Base-by-base conservation (phyloP, 169 alveolate species). In the Plasmodium malariae region DNA sequence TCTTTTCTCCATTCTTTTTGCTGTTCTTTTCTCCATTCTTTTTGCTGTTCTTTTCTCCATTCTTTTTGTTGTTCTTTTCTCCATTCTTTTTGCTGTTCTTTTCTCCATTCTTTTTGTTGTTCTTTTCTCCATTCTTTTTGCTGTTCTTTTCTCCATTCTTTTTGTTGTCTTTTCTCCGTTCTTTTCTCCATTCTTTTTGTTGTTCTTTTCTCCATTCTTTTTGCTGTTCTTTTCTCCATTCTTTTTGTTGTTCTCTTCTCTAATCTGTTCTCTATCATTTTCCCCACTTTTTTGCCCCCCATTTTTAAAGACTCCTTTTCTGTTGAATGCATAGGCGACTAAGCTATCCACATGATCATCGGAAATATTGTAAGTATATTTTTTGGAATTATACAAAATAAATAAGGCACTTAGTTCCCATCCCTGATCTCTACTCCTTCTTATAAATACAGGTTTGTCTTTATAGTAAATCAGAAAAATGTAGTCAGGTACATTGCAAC, bases 281-380 rank as follows among this genome's bases (percentile, higher is more conserved):
- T 65, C n/a, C n/a, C n/a, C n/a, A n/a, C n/a, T n/a, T 17, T 65
- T 49, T 17, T 28, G 34, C 14, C 9, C n/a, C 37, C 11, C 11
- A 14, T 36, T 51, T 28, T 2, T 32, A 17, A 3, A n/a, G 36
- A 34, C 9, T 5, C 28, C 40, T 12, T 49, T 32, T 49, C 40
- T 63, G 11, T 59, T 51, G 17, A 65, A 69, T 9, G 90, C 90
- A n/a, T 80, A 70, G 24, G 57, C 17, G 34, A 67, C 70, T 34
- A 80, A 59, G 3, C 4, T 65, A 40, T 43, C 65, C 57, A 80
- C 90, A 48, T 80, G 90, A 30, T 80, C 90, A 32, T 28, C 17
- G 34, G 36, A 28, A 48, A 65, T 43, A 54, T 49, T 80, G 19
- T 80, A 80, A 1, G 65, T 36, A 65, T 80, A 80, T 12, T 80